These are phyloP conservation scores for Aspergillus phoenicis DNA, from an alignment of 2,329 filamentous ascomycete genomes.

Conservation along the genomic window DNA sequence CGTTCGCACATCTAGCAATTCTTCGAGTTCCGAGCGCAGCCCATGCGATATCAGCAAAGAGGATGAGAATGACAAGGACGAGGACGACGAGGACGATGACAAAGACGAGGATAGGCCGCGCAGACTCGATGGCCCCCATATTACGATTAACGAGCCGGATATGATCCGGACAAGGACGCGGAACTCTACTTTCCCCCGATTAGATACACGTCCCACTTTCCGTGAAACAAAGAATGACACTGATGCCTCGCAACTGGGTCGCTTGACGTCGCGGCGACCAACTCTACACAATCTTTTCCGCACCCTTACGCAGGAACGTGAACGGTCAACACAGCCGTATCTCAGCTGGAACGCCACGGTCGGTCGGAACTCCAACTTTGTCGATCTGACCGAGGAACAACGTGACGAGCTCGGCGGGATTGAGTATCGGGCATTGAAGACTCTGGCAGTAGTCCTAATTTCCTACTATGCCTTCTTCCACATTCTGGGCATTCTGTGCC, in stretches of 20 bases:
- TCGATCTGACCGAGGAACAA: constrained; percentile 85
- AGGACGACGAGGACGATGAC: constrained; percentile 21
- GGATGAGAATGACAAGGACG: constrained; percentile 13
- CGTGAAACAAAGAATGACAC: constrained; percentile 35
- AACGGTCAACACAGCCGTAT: constrained; percentile 71
- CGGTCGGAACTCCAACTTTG: constrained; percentile 88
- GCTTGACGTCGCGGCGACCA: constrained; percentile 30
- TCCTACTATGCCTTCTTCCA: constrained; percentile 84
- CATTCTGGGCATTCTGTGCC: constrained; percentile 69
- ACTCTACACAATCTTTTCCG: constrained; percentile 38
- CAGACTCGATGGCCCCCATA: constrained; percentile 41
- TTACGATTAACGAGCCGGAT: constrained; percentile 53
- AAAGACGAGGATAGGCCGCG: constrained; percentile 18
- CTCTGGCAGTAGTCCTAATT: constrained; percentile 75
- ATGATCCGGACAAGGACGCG: constrained; percentile 38
- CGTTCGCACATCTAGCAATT: constrained; percentile 26
- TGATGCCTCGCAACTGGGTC: constrained; percentile 28
- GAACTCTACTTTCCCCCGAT: constrained; percentile 41
- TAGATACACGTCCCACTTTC: constrained; percentile 40
- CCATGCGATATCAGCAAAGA: constrained; percentile 12
- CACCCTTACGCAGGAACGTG: constrained; percentile 41
- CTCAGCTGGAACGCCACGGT: constrained; percentile 92
- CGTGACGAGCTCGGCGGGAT: constrained; percentile 94
- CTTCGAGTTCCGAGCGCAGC: constrained; percentile 23
- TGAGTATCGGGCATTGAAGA: constrained; percentile 90